Conservation (phyloP, 2,329 filamentous ascomycete genomes). For the Alternaria novae-zelandiae region DNA sequence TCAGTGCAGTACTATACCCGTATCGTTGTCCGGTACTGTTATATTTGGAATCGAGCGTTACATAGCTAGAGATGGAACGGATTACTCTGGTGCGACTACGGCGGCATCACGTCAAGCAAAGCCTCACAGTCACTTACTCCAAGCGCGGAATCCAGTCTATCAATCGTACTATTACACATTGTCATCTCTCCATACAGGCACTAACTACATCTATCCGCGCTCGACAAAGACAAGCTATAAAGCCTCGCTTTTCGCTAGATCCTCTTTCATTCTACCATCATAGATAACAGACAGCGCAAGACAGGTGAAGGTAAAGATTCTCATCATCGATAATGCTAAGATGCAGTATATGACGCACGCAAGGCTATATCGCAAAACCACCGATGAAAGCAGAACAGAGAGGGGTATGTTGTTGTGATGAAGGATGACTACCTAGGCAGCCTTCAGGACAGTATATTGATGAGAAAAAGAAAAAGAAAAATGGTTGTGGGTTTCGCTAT, state of each 20-base stretch:
- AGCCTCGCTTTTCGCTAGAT: no score
- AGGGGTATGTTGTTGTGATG: conserved; percentile 8
- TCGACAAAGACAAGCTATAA: neutral
- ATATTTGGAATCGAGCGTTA: no score
- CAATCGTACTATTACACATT: conserved; percentile 1
- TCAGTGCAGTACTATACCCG: no score
- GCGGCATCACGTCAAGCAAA: no score
- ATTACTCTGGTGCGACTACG: no score
- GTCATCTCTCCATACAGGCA: neutral
- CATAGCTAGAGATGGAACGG: no score
- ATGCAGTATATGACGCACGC: neutral
- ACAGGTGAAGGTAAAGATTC: neutral
- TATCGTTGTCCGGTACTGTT: no score
- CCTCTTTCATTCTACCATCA: neutral
- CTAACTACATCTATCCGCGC: neutral
- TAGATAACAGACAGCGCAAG: neutral
- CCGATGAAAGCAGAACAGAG: neutral
- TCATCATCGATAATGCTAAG: neutral
- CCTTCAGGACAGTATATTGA: neutral
- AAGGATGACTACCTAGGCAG: neutral
- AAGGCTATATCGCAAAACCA: neutral
- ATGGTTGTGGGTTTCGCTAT: neutral
- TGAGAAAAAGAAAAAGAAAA: neutral
- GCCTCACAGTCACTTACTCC: no score
- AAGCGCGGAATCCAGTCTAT: neutral